These are phyloP conservation scores for Sporothrix mexicana DNA, from an alignment of 2,329 filamentous ascomycete genomes.

Conservation along the genomic window DNA sequence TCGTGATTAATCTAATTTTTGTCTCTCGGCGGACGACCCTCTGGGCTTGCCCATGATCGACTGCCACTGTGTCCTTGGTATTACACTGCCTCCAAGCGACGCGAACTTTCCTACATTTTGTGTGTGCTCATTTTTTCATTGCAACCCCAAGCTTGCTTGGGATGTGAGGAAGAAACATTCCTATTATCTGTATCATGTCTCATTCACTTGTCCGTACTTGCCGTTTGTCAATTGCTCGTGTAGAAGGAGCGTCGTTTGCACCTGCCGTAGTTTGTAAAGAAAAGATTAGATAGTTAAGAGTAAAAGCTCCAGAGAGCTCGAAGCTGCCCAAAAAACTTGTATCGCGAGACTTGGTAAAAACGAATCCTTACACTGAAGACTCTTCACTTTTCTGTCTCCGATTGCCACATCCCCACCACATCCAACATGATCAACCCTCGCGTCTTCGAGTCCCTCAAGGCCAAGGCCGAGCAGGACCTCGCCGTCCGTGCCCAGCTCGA, in stretches of 20 bases:
- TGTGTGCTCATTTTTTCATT: constrained; percentile 56
- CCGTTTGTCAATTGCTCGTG: neutral
- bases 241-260: neutral
- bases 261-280: neutral
- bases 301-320: too few relatives aligned
- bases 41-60: constrained; percentile 74
- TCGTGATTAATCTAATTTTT: constrained; percentile 88
- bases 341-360: constrained; percentile 4
- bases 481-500: constrained; percentile 81
- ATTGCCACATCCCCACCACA: neutral
- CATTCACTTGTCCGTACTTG: too few relatives aligned
- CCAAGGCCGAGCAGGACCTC: constrained; percentile 86
- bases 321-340: neutral
- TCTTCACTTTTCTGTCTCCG: neutral
- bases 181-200: too few relatives aligned
- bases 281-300: too few relatives aligned
- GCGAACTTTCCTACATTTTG: constrained; percentile 54
- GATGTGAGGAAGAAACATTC: constrained; percentile 60
- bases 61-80: constrained; percentile 74
- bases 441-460: constrained; percentile 87
- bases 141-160: constrained; percentile 56
- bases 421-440: constrained; percentile 72
- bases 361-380: neutral
- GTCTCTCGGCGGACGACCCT: constrained; percentile 56
- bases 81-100: constrained; percentile 76